These are phyloP conservation scores for Leishmania aethiopica DNA, from an alignment of 208 protist species.

Conservation along the genomic window DNA sequence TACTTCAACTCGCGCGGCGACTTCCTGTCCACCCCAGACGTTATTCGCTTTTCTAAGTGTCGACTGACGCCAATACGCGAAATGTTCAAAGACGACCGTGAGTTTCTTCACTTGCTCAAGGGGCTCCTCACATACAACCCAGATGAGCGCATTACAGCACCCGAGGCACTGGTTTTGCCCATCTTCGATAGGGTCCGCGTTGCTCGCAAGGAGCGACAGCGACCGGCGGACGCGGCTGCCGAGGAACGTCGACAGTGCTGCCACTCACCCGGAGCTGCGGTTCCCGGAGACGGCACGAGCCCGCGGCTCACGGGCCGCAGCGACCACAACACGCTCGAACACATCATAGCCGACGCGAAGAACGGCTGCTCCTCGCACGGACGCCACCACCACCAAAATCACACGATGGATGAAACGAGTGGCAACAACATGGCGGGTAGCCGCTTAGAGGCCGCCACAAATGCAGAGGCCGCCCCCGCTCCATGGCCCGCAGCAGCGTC, in stretches of 20 bases:
- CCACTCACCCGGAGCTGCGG: neutral
- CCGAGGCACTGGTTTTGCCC: constrained; percentile 63
- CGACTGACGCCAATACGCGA: constrained; percentile 43
- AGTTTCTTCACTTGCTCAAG: constrained; percentile 64
- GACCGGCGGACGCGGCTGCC: constrained; percentile 3
- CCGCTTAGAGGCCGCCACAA: neutral
- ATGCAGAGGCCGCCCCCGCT: neutral
- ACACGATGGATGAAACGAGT: neutral
- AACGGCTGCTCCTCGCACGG: neutral
- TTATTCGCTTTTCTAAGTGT: constrained; percentile 41
- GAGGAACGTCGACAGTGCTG: constrained; percentile 12
- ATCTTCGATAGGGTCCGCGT: constrained; percentile 48
- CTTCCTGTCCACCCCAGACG: constrained; percentile 45
- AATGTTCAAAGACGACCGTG: constrained; percentile 53
- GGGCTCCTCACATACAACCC: constrained; percentile 77
- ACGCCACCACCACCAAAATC: neutral
- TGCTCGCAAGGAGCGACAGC: constrained; percentile 3
- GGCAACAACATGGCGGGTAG: neutral
- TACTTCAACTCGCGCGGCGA: constrained; percentile 63
- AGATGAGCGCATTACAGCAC: constrained; percentile 61
- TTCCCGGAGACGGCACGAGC: neutral
- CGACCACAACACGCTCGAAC: constrained; percentile 8
- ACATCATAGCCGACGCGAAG: neutral
- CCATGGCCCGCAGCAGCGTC: neutral
- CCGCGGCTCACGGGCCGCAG: constrained; percentile 2